These are phyloP conservation scores for Dothiorella sarmentorum DNA, from an alignment of 2,329 filamentous ascomycete species.

Conservation along the genomic window DNA sequence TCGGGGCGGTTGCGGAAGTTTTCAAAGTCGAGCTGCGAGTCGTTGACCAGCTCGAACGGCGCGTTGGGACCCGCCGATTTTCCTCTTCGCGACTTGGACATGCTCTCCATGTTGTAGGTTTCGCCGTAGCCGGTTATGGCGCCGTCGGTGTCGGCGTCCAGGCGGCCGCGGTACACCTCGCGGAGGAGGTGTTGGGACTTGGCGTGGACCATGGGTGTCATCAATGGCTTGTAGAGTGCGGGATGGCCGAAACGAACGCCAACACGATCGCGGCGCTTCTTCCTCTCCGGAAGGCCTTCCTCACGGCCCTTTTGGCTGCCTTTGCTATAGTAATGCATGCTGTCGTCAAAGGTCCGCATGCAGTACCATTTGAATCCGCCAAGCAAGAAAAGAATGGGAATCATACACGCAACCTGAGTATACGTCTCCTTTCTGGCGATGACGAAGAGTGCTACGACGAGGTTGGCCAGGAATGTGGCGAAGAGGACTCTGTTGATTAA, in stretches of 20 bases:
- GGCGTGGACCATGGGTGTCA: slow-evolving; percentile 92
- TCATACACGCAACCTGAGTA: slow-evolving; percentile 63
- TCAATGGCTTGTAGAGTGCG: slow-evolving; percentile 80
- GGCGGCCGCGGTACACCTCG: slow-evolving; percentile 79
- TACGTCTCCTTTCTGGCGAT: slow-evolving; percentile 59
- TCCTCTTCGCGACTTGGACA: slow-evolving; percentile 60
- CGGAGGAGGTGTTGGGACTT: slow-evolving; percentile 83
- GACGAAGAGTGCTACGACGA: slow-evolving; percentile 72
- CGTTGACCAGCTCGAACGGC: slow-evolving; percentile 87
- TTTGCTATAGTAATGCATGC: slow-evolving; percentile 76
- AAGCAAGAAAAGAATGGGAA: slow-evolving; percentile 75
- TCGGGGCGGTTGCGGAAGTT: slow-evolving; percentile 89
- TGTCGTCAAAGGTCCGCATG: slow-evolving; percentile 68
- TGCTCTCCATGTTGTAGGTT: slow-evolving; percentile 74
- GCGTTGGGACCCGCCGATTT: slow-evolving; percentile 38
- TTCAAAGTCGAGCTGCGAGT: slow-evolving; percentile 81
- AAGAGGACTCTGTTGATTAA: slow-evolving; percentile 93
- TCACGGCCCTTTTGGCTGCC: slow-evolving; percentile 53
- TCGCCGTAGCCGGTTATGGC: slow-evolving; percentile 74
- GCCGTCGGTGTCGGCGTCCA: slow-evolving; percentile 58
- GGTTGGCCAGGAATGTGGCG: slow-evolving; percentile 71
- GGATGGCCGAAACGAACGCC: slow-evolving; percentile 84
- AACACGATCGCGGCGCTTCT: slow-evolving; percentile 56
- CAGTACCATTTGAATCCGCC: slow-evolving; percentile 86
- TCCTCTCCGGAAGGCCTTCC: slow-evolving; percentile 40